phyloP scores from a whole-genome alignment of 441 rosid species.

The Erodium trifolium region DNA sequence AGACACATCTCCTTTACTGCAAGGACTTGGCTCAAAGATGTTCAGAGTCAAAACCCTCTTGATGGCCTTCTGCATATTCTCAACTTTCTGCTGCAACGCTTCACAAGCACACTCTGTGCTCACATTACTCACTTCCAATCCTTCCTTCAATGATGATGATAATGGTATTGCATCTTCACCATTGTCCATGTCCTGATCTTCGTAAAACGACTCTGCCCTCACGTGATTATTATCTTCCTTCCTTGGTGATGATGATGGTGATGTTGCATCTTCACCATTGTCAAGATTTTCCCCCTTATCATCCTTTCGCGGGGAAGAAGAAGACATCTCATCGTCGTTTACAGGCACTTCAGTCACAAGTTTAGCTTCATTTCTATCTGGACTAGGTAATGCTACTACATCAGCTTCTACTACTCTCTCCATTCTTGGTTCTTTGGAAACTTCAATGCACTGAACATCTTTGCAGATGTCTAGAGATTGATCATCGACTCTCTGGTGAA shows the following conservation, averaged over 20 bases:
- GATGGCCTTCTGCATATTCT: conserved; percentile 24
- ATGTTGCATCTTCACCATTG: not conserved
- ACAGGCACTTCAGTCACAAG: not conserved
- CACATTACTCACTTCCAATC: not conserved
- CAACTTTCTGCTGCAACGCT: conserved; percentile 17
- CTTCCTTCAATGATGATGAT: not conserved
- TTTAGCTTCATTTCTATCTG: not conserved
- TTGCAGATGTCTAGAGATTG: conserved; percentile 1
- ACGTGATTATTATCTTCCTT: not conserved
- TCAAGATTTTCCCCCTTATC: not conserved
- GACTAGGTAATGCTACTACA: not conserved
- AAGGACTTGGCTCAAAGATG: conserved; percentile 35
- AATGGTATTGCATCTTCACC: not conserved
- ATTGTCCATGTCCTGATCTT: not conserved
- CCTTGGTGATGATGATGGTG: not conserved
- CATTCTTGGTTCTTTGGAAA: conserved; percentile 3
- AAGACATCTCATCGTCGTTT: not conserved
- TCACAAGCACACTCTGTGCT: not conserved
- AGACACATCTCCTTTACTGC: conserved; percentile 34
- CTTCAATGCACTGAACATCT: conserved; percentile 6
- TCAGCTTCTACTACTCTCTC: not conserved
- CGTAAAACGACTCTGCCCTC: not conserved
- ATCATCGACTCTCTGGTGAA: not conserved
- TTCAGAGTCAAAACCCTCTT: conserved; percentile 21
- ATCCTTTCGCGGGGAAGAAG: not conserved